phyloP scores from a whole-genome alignment of 2,329 filamentous ascomycete genomes.

The Exophiala aquamarina region DNA sequence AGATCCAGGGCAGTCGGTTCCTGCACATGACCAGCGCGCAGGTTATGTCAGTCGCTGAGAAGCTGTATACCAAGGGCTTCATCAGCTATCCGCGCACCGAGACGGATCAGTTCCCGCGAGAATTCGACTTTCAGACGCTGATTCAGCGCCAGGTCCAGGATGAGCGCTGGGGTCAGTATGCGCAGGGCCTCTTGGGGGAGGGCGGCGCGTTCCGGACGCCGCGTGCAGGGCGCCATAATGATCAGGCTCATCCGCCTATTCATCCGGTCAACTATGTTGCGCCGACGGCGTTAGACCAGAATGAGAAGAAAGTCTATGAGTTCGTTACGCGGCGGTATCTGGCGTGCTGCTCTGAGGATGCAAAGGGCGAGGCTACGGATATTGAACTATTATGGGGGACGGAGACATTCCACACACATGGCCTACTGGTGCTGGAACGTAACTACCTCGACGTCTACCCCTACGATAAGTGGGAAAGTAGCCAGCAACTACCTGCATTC shows the following conservation, averaged over 20 bases:
- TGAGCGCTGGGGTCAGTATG: slow-evolving; percentile 75
- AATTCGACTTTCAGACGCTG: slow-evolving; percentile 77
- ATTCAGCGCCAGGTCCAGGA: slow-evolving; percentile 82
- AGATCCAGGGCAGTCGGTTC: slow-evolving; percentile 90
- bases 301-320: slow-evolving; percentile 81
- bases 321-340: slow-evolving; percentile 90
- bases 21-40: slow-evolving; percentile 87
- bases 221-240: slow-evolving; percentile 81
- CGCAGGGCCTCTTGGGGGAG: slow-evolving; percentile 59
- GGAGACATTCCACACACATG: slow-evolving; percentile 78
- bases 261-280: slow-evolving; percentile 88
- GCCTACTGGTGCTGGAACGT: slow-evolving; percentile 78
- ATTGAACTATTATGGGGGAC: slow-evolving; percentile 77
- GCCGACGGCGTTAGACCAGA: slow-evolving; percentile 58
- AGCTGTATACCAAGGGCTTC: slow-evolving; percentile 88
- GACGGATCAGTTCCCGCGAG: slow-evolving; percentile 91
- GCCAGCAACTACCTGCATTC: slow-evolving; percentile 77
- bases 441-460: slow-evolving; percentile 96
- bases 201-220: slow-evolving; percentile 77
- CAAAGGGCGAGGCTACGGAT: slow-evolving; percentile 80
- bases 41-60: slow-evolving; percentile 83
- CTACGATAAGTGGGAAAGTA: slow-evolving; percentile 95
- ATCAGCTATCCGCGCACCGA: slow-evolving; percentile 98
- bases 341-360: slow-evolving; percentile 93
- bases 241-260: slow-evolving; percentile 96